Evolutionary conservation across 2,329 filamentous ascomycete species (phyloP).

Genomic region (Zasmidium angulare): DNA sequence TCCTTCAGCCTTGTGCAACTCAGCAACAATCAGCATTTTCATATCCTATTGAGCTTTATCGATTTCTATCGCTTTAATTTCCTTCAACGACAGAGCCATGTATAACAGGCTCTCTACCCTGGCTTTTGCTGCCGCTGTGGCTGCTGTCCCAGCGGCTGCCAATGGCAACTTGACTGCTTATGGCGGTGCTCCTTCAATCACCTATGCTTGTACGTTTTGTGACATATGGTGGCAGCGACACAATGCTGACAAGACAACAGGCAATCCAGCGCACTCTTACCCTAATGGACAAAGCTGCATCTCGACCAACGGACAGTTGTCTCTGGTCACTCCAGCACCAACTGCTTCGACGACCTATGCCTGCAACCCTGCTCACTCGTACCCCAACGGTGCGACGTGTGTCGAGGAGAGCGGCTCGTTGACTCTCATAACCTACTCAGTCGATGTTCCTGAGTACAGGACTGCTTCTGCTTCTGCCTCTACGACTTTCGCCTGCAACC

Average conservation of each 20-base stretch:
- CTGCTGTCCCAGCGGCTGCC: neutral
- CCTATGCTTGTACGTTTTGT: neutral
- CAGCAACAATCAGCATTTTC: neutral
- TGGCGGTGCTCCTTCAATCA: neutral
- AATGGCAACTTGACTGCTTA: neutral
- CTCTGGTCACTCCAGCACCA: constrained; percentile 14
- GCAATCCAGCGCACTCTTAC: constrained; percentile 25
- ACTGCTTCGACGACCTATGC: constrained; percentile 8
- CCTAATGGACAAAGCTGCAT: constrained; percentile 16
- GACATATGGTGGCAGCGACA: neutral
- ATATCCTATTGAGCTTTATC: neutral
- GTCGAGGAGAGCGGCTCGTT: constrained; percentile 18
- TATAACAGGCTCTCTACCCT: neutral
- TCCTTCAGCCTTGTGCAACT: neutral
- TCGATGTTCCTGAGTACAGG: neutral
- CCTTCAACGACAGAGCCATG: neutral
- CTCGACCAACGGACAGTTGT: constrained; percentile 16
- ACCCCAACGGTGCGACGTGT: constrained; percentile 20
- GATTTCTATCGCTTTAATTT: neutral
- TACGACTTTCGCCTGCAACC: constrained; percentile 23
- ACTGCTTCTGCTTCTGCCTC: neutral
- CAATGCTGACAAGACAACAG: neutral
- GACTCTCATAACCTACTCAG: constrained; percentile 13
- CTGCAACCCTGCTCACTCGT: constrained; percentile 25
- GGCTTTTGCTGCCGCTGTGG: neutral